Evolutionary conservation across 1,284 basidiomycete species (phyloP).

Genomic region (Irpex sp.): DNA sequence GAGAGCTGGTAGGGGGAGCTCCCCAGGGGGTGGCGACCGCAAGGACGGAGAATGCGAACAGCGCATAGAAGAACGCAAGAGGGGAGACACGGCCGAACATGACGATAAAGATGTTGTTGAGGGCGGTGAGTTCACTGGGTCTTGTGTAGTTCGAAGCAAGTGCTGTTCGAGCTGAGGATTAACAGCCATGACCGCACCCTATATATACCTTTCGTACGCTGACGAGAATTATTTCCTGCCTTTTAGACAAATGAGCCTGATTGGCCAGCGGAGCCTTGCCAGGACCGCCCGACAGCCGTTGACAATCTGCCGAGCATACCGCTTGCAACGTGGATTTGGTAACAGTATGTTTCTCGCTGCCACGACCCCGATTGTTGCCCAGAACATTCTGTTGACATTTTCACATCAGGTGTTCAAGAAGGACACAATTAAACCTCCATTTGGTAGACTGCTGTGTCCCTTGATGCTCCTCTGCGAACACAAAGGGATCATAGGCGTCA

Average conservation of each 20-base stretch:
- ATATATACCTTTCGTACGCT: neutral
- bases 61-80: slow-evolving; percentile 13
- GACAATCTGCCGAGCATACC: neutral
- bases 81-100: slow-evolving; percentile 19
- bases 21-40: slow-evolving; percentile 25
- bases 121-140: neutral
- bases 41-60: slow-evolving; percentile 22
- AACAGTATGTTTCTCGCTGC: neutral
- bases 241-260: neutral
- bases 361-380: neutral
- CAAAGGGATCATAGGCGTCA: neutral
- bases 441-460: neutral
- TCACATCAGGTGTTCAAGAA: neutral
- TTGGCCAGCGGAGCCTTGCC: neutral
- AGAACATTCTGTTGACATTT: neutral
- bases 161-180: slow-evolving; percentile 1
- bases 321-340: neutral
- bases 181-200: neutral
- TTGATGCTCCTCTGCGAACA: neutral
- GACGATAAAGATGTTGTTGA: neutral
- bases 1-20: slow-evolving; percentile 7
- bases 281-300: neutral
- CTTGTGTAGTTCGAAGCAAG: neutral
- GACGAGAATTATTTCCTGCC: neutral
- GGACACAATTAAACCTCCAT: neutral